A percentile compares a stretch with the other conserved stretches of the same genome.
These are phyloP conservation scores for Linum tenue DNA, from an alignment of 345 rosid species.

Conservation along the genomic window DNA sequence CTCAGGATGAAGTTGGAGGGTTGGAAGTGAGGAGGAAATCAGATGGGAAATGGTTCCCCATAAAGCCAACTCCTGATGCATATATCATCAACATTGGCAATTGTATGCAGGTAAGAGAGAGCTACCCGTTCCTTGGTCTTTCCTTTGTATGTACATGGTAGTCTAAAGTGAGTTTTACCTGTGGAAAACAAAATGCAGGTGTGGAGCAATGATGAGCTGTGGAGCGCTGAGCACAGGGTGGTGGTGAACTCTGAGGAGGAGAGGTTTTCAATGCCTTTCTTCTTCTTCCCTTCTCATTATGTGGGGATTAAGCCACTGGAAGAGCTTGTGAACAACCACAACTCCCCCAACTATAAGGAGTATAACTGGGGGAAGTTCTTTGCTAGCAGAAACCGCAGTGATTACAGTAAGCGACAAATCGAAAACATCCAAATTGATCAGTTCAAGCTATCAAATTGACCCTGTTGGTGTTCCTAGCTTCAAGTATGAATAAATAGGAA, in stretches of 20 bases:
- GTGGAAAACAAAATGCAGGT: background rate
- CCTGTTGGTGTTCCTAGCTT: background rate
- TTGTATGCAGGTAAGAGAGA: background rate
- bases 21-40: too few species aligned
- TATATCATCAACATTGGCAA: background rate
- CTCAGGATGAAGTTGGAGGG: too few species aligned
- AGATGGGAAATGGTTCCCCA: background rate
- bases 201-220: background rate
- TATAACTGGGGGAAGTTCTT: background rate
- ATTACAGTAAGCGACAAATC: background rate
- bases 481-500: too few species aligned
- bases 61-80: background rate
- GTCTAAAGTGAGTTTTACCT: too few species aligned
- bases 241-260: background rate
- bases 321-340: background rate
- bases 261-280: background rate
- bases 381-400: slow-evolving; percentile 1
- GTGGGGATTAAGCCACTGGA: background rate
- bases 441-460: background rate
- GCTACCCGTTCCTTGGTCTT: background rate
- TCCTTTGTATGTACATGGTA: too few species aligned
- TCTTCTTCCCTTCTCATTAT: background rate
- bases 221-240: slow-evolving; percentile 1
- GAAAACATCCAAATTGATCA: background rate
- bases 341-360: background rate